Base-by-base conservation (phyloP, 116 monocot species). In the Iris pallida region DNA sequence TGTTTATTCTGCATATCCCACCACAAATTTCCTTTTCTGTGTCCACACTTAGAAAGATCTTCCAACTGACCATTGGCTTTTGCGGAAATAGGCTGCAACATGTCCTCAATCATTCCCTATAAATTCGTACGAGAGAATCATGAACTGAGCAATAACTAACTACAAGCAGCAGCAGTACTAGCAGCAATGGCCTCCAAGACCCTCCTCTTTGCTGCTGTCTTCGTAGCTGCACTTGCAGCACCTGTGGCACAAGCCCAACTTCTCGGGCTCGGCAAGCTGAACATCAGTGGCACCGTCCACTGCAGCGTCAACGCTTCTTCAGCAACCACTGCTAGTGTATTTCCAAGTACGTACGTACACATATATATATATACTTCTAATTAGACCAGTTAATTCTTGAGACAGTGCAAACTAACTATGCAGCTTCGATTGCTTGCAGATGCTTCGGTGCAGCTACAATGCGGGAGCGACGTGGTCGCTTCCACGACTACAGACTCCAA, bases 371-470 rank as follows among this genome's bases (percentile, higher is more conserved):
- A 1, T 7, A 6, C 10, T 5, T 42, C 0, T 11, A 1, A n/a
- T 7, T 12, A 54, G n/a, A 54, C 12, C 13, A 4, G 8, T 54
- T 14, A 54, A 11, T 54, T 54, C 13, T 6, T 14, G 13, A 6
- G 13, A 54, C 13, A 4, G 13, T 54, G 7, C 5, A 48, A 48
- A 48, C 9, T 48, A 48, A 6, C 47, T 48, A 48, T 48, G 47
- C 9, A 48, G 5, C 47, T 48, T 5, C 5, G 47, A 48, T n/a
- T n/a, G n/a, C 20, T 42, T 61, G 48, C 71, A 73, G 73, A 73
- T 65, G 73, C 73, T 14, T 10, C 4, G 40, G 64, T 73, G 55
- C 61, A 63, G 64, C 64, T 73, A 20, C 63, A 47, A 40, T 73
- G 73, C 53, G 73, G 73, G 15, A 65, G 40, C 20, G 47, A 56